Evolutionary conservation across 2,329 filamentous ascomycete genomes (phyloP), one percentile per base, ranked within the genome.

Genomic region (Pseudogymnoascus sp.): DNA sequence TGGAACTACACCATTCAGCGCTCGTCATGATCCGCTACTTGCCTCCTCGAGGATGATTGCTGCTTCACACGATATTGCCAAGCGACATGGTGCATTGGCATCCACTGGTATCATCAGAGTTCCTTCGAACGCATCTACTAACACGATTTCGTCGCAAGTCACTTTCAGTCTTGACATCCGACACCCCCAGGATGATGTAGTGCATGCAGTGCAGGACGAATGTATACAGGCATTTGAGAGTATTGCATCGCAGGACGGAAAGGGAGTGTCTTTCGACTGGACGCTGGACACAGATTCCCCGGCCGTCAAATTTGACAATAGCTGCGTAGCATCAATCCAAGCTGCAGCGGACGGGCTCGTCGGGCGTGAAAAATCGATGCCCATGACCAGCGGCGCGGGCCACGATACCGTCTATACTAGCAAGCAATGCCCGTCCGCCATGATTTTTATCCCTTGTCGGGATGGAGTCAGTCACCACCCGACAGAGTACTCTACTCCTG

Each of bases 341-440:
- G 60, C 53, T 2, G 62, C 63, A 1, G 64, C 64, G 5, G 43
- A 57, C 28, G 57, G 62, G 58, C 60, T 66, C n/a, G 67, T 64
- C 15, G 68, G 69, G 43, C 64, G 63, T 62, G 61, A 67, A 50
- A 38, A 64, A 39, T n/a, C 30, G 30, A 33, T 33, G 30, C 30
- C 3, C 30, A 33, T 60, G 57, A 43, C 67, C 62, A 60, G 66
- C 20, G 59, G 53, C 28, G 33, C 66, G 7, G 67, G 68, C 3
- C 69, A 72, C 58, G 69, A 71, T 60, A 66, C 63, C 9, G 68
- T 70, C 3, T 71, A 70, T 60, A 72, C 70, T 3, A 62, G 61
- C 14, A 63, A 66, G 15, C 61, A 64, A 50, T 64, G 64, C 14
- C 69, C 71, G n/a, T 71, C 70, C 1, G 69, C 66, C 9, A 71